phyloP scores from a whole-genome alignment of 140 eudicot species.

The Ambrosia hybrid region DNA sequence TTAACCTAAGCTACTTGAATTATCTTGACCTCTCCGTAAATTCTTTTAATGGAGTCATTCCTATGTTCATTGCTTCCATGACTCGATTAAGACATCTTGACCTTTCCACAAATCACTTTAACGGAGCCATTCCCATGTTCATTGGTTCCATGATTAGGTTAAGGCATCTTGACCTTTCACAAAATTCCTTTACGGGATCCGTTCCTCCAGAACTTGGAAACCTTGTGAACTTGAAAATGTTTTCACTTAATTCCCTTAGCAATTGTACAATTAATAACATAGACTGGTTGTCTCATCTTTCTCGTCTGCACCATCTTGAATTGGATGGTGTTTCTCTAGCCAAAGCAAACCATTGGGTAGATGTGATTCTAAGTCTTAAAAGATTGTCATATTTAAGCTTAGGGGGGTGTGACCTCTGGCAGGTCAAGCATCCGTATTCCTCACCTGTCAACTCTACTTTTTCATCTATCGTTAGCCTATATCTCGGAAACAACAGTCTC shows the following conservation, averaged over 20 bases:
- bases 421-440: too few relatives aligned
- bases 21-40: conserved; percentile 25
- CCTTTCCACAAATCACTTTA: conserved; percentile 9
- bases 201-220: conserved; percentile 36
- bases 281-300: conserved; percentile 34
- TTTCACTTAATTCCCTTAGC: neutral
- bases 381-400: too few relatives aligned
- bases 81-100: neutral
- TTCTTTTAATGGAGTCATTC: conserved; percentile 9
- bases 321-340: conserved; percentile 26
- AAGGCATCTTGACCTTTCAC: conserved; percentile 17
- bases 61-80: neutral
- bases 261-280: conserved; percentile 22
- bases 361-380: too few relatives aligned
- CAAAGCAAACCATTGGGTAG: too few relatives aligned
- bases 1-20: conserved; percentile 25
- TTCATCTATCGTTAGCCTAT: too few relatives aligned
- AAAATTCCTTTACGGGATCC: conserved; percentile 8
- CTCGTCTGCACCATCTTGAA: conserved; percentile 18
- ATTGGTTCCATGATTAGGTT: conserved; percentile 35
- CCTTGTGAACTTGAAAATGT: conserved; percentile 27
- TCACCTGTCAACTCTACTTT: too few relatives aligned
- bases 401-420: too few relatives aligned
- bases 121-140: conserved; percentile 29
- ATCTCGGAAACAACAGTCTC: too few relatives aligned